Conservation (phyloP, 1,284 basidiomycete genomes). For the Ustilago esculenta region DNA sequence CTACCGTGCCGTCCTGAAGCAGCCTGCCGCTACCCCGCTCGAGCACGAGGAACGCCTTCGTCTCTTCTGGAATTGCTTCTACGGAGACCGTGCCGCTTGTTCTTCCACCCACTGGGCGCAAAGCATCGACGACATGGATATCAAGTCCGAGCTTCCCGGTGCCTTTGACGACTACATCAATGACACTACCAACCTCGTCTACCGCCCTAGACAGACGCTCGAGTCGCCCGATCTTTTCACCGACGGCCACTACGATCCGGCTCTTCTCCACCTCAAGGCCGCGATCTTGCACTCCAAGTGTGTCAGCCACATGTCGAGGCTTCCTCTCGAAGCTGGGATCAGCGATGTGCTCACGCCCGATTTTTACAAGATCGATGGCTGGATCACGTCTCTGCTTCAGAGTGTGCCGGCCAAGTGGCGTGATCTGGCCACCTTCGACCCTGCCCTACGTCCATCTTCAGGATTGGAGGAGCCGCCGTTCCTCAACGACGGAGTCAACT, state of each 20-base stretch:
- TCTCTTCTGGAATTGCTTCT: constrained; percentile 50
- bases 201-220: constrained; percentile 43
- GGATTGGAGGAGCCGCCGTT: constrained; percentile 29
- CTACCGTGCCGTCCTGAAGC: constrained; percentile 27
- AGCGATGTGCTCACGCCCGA: constrained; percentile 39
- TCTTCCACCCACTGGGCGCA: constrained; percentile 52
- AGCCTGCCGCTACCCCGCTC: constrained; percentile 20
- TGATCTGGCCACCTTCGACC: constrained; percentile 32
- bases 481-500: constrained; percentile 46
- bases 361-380: constrained; percentile 41
- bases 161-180: constrained; percentile 51
- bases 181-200: constrained; percentile 24
- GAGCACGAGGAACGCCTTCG: constrained; percentile 51
- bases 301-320: constrained; percentile 46
- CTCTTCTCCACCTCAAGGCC: constrained; percentile 49
- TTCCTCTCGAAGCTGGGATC: constrained; percentile 28
- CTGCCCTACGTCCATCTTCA: constrained; percentile 13
- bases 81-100: constrained; percentile 48
- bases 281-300: constrained; percentile 41
- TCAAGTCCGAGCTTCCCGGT: constrained; percentile 49
- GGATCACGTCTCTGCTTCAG: constrained; percentile 25
- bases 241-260: constrained; percentile 42
- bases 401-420: constrained; percentile 44
- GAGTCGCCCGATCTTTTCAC: constrained; percentile 49
- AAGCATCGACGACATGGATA: constrained; percentile 48